Percentiles rank a stretch among this genome's conserved stretches.
Conservation (phyloP, 1,284 basidiomycete genomes). For the Pascua sp. region DNA sequence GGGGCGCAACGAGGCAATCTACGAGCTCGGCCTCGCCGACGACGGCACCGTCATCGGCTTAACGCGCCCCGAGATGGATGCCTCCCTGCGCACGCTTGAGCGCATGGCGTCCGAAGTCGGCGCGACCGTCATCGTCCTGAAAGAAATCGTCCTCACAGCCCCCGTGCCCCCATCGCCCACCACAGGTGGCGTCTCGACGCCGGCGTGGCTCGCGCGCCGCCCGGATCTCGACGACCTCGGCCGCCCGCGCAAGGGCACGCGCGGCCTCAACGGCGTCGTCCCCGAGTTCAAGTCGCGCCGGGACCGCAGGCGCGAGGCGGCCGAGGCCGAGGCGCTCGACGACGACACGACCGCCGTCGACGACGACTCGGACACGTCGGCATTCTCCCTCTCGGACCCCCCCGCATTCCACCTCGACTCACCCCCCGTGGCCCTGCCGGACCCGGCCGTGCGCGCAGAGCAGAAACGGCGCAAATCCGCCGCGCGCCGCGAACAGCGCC, state of each 20-base stretch:
- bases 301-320: slow-evolving; percentile 8
- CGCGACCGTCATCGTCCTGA: slow-evolving; percentile 79
- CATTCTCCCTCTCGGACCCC: background rate
- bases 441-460: slow-evolving; percentile 15
- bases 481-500: slow-evolving; percentile 30
- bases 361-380: background rate
- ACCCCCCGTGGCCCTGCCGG: background rate
- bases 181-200: background rate
- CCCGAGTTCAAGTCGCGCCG: slow-evolving; percentile 7
- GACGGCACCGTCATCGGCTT: slow-evolving; percentile 81
- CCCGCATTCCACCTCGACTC: background rate
- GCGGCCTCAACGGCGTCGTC: slow-evolving; percentile 6
- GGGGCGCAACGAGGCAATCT: slow-evolving; percentile 85
- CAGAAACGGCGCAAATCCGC: slow-evolving; percentile 32
- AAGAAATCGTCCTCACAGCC: slow-evolving; percentile 60
- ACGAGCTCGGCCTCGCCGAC: slow-evolving; percentile 83
- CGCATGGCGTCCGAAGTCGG: slow-evolving; percentile 90
- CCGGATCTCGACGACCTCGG: slow-evolving; percentile 33
- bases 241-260: slow-evolving; percentile 25
- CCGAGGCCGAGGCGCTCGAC: background rate
- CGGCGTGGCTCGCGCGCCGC: slow-evolving; percentile 10
- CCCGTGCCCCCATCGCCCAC: background rate
- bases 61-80: slow-evolving; percentile 67
- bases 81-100: slow-evolving; percentile 74
- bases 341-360: slow-evolving; percentile 1